These are phyloP conservation scores for Dryas integrifolia DNA, from an alignment of 331 rosid species.

Conservation along the genomic window DNA sequence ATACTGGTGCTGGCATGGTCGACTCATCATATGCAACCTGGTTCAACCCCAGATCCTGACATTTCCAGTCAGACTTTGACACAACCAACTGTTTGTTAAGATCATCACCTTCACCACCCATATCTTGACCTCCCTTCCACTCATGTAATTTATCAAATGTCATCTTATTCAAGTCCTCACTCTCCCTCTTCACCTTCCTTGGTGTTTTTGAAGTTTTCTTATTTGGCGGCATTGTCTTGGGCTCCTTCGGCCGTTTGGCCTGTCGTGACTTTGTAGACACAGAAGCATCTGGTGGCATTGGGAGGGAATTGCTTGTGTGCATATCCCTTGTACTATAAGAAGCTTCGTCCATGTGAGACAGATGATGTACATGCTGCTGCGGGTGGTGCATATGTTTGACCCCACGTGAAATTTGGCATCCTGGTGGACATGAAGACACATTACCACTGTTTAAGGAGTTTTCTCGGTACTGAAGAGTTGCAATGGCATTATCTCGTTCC, in stretches of 20 bases:
- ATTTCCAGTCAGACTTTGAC: conserved; percentile 79
- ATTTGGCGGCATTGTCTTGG: conserved; percentile 50
- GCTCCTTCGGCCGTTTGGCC: conserved; percentile 61
- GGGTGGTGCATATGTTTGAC: conserved; percentile 85
- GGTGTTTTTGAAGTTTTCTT: conserved; percentile 60
- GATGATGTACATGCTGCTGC: conserved; percentile 56
- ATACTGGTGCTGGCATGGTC: conserved; percentile 88
- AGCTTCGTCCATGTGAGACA: conserved; percentile 56
- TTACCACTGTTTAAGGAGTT: conserved; percentile 49
- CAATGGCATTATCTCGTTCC: conserved; percentile 79
- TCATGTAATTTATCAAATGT: conserved; percentile 57
- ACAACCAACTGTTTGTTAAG: conserved; percentile 54
- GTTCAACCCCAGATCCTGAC: conserved; percentile 78
- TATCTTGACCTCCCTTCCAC: conserved; percentile 65
- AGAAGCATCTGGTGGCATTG: conserved; percentile 43
- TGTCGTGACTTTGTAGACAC: conserved; percentile 55
- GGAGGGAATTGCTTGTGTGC: conserved; percentile 53
- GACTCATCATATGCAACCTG: conserved; percentile 86
- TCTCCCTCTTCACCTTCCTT: conserved; percentile 64
- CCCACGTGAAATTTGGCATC: conserved; percentile 87
- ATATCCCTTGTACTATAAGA: conserved; percentile 54
- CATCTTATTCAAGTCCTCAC: conserved; percentile 66
- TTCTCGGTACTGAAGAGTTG: conserved; percentile 75
- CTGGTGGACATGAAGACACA: conserved; percentile 80
- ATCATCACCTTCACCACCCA: conserved; percentile 58